Percentiles rank a stretch among this genome's conserved stretches.
phyloP scores from a whole-genome alignment of 2,329 filamentous ascomycete species.

The Claviceps spartinae region DNA sequence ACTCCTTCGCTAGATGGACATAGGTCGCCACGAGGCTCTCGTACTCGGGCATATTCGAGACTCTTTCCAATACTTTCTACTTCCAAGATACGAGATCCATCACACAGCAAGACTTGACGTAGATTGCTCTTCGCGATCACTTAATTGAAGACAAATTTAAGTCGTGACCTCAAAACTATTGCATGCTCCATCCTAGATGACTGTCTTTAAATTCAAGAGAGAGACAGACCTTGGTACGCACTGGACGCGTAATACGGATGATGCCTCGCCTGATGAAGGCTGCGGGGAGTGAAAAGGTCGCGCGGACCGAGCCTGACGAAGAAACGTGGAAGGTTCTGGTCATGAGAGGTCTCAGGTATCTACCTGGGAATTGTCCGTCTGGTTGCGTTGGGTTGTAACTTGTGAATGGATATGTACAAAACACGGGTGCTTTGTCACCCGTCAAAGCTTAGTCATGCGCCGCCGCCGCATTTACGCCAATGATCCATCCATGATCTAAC shows the following conservation, averaged over 20 bases:
- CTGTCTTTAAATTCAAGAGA: background rate
- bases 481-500: too few species aligned
- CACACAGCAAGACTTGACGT: background rate
- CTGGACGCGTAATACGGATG: slow-evolving; percentile 1
- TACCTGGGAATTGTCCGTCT: too few species aligned
- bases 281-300: background rate
- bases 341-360: slow-evolving; percentile 24
- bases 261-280: slow-evolving; percentile 1
- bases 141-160: background rate
- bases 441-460: too few species aligned
- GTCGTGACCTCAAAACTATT: background rate
- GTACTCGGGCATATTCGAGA: slow-evolving; percentile 8
- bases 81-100: background rate
- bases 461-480: too few species aligned
- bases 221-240: background rate
- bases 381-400: too few species aligned
- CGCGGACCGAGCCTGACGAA: background rate
- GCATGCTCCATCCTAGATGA: background rate
- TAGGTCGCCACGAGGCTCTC: slow-evolving; percentile 34
- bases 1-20: slow-evolving; percentile 33
- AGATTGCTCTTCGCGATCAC: background rate
- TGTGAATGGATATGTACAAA: too few species aligned
- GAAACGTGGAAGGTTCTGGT: slow-evolving; percentile 36
- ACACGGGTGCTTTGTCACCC: too few species aligned
- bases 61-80: background rate